A percentile compares a stretch with the other conserved stretches of the same genome.
Evolutionary conservation across 768 basidiomycete genomes (phyloP).

Genomic region (Lactarius deliciosus): DNA sequence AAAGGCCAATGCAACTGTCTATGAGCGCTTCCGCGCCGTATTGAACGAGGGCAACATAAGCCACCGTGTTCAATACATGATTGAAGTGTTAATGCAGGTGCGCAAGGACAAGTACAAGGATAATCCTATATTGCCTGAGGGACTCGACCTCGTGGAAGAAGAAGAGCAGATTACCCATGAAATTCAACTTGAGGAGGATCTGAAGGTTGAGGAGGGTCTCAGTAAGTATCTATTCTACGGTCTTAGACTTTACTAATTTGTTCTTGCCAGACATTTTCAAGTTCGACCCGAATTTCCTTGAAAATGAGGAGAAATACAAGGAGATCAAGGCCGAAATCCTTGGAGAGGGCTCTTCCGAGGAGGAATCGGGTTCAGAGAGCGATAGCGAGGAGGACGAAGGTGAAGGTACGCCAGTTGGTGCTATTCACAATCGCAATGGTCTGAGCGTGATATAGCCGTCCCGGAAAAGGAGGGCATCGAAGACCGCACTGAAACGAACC

Average conservation of each 20-base stretch:
- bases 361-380: constrained; percentile 56
- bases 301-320: constrained; percentile 94
- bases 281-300: constrained; percentile 78
- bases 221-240: constrained; percentile 55
- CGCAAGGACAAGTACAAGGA: constrained; percentile 99
- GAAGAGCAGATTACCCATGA: constrained; percentile 98
- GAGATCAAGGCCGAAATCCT: constrained; percentile 91
- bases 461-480: constrained; percentile 87
- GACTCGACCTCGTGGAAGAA: constrained; percentile 94
- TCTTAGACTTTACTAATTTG: constrained; percentile 11
- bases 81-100: constrained; percentile 98
- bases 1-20: constrained; percentile 92
- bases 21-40: constrained; percentile 95
- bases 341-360: constrained; percentile 81
- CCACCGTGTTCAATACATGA: constrained; percentile 98
- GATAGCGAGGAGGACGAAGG: constrained; percentile 57
- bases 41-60: constrained; percentile 94
- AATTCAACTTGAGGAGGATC: constrained; percentile 87
- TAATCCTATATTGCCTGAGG: constrained; percentile 92
- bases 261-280: constrained; percentile 83
- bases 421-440: background rate
- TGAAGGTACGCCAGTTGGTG: constrained; percentile 42
- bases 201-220: constrained; percentile 91
- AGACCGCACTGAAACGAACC: constrained; percentile 91
- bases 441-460: constrained; percentile 45